Evolutionary conservation across 1,284 basidiomycete species (phyloP), one percentile per base, ranked within the genome.

Genomic region (Trametes polyzona): DNA sequence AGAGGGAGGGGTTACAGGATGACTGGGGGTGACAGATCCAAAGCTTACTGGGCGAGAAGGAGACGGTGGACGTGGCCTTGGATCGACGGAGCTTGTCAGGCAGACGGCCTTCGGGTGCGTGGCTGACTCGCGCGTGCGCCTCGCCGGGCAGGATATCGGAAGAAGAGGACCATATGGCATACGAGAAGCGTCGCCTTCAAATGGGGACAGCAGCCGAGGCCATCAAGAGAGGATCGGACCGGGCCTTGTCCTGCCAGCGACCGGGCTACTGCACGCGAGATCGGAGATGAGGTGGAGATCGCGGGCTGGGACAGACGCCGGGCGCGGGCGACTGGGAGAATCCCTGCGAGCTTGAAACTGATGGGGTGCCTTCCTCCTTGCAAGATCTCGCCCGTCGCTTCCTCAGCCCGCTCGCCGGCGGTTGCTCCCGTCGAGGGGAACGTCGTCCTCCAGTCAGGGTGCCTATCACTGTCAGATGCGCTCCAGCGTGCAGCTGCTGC

Each of bases 321-420:
- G 56, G 50, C 50, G 52, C 37, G 57, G 57, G 57, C 49, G 57
- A 35, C 41, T 42, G 39, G 51, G 40, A 41, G 32, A 33, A 24
- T 46, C 51, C 35, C 42, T 52, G 43, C 41, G 54, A 63, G 61
- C 61, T 60, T 63, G 61, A 63, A 58, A 60, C 61, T 63, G 61
- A 63, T 63, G 46, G 42, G 47, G 59, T 63, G 48, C 55, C 49
- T 47, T 23, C 44, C n/a, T n/a, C n/a, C n/a, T n/a, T n/a, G n/a
- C n/a, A n/a, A 52, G 19, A 36, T 41, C 37, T 49, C 16, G 5
- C 37, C 37, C 5, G 19, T 39, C n/a, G n/a, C n/a, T n/a, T n/a
- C n/a, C n/a, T n/a, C n/a, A n/a, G n/a, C n/a, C n/a, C n/a, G n/a
- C n/a, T n/a, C n/a, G n/a, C n/a, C n/a, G n/a, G n/a, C n/a, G n/a